Percentiles rank a stretch among this genome's conserved stretches.
Evolutionary conservation across 768 basidiomycete genomes (phyloP).

Genomic region (Candolleomyces aberdarensis): DNA sequence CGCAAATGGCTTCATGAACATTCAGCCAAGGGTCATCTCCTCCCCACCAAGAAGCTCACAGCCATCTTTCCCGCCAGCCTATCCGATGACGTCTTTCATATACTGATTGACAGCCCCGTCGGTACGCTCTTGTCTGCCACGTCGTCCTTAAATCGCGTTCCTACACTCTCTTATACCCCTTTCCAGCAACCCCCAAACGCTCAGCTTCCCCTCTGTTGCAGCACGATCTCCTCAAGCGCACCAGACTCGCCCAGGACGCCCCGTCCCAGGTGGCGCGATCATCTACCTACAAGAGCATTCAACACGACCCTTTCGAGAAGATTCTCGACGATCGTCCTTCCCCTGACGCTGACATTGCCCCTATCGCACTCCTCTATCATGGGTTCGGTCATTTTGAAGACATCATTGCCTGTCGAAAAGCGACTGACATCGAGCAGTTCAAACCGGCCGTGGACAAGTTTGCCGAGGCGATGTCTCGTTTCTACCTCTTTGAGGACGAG

Average conservation of each 20-base stretch:
- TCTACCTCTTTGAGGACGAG: conserved; percentile 12
- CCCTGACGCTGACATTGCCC: conserved; percentile 14
- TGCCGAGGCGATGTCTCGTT: conserved; percentile 13
- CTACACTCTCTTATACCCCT: not conserved
- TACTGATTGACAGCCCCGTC: no score
- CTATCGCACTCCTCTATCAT: conserved; percentile 18
- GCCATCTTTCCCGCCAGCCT: no score
- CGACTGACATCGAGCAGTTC: conserved; percentile 4
- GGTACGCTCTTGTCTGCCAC: no score
- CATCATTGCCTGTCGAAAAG: conserved; percentile 11
- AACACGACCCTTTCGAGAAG: conserved; percentile 7
- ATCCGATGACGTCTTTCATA: no score
- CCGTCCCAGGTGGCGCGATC: not conserved
- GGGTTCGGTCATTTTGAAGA: conserved; percentile 22
- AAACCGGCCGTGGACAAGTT: conserved; percentile 10
- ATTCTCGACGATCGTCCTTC: conserved; percentile 20
- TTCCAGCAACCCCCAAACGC: not conserved
- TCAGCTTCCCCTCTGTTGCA: not conserved
- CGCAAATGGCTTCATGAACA: no score
- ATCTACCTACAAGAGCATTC: conserved; percentile 1
- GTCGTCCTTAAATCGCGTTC: no score
- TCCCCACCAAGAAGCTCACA: no score
- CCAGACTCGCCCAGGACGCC: not conserved
- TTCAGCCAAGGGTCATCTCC: no score
- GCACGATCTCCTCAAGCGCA: not conserved